Conservation (phyloP, 116 monocot genomes). For the Phalaenopsis hybrid region DNA sequence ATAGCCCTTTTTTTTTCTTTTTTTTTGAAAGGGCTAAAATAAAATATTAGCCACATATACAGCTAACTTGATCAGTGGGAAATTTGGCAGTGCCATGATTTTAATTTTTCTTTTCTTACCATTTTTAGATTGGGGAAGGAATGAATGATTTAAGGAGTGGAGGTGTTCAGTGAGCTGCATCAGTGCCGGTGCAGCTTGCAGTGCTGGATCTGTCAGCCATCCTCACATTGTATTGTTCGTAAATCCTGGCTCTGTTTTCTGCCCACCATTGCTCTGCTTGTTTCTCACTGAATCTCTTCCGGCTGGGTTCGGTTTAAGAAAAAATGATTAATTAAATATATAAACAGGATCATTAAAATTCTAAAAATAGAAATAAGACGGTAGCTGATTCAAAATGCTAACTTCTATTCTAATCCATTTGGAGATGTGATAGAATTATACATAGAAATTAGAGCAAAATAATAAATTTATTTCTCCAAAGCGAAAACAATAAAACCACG, state of each 20-base stretch:
- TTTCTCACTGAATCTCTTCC: conserved; percentile 88
- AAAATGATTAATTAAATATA: neutral
- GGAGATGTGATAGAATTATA: too few species aligned
- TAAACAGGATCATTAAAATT: too few species aligned
- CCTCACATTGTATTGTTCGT: conserved; percentile 73
- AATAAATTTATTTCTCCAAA: too few species aligned
- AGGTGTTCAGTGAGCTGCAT: neutral
- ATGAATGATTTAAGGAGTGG: too few species aligned
- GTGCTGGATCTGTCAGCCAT: conserved; percentile 46
- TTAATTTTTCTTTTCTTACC: neutral
- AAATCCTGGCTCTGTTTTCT: conserved; percentile 79
- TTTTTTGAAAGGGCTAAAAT: conserved; percentile 3
- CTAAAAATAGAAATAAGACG: too few species aligned
- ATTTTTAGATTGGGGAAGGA: neutral
- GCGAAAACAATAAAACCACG: too few species aligned
- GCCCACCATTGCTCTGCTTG: conserved; percentile 99
- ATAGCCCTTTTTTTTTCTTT: neutral
- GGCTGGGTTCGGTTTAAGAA: conserved; percentile 31
- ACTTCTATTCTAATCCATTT: too few species aligned
- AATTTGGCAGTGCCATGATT: neutral
- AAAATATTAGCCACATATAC: conserved; percentile 5
- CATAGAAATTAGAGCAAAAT: too few species aligned
- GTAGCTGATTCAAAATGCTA: too few species aligned
- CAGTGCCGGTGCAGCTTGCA: neutral
- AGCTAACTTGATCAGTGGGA: neutral